These are phyloP conservation scores for Colletotrichum nymphaeae DNA, from an alignment of 2,329 filamentous ascomycete species.

Conservation along the genomic window DNA sequence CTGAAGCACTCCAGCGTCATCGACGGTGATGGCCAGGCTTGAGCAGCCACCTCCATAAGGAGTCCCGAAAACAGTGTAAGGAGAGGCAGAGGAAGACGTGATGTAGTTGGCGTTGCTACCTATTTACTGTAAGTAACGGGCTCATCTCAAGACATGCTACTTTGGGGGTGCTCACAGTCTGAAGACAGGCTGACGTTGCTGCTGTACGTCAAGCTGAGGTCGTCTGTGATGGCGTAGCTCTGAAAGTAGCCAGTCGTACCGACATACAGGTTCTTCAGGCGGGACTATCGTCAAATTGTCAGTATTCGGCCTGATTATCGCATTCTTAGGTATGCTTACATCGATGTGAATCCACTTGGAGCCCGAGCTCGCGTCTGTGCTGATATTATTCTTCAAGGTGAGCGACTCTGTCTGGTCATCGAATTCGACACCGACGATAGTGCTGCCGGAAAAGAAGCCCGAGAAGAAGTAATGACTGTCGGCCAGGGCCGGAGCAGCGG, in stretches of 20 bases:
- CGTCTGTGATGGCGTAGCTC: constrained; percentile 24
- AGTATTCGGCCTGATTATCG: not conserved
- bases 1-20: constrained; percentile 36
- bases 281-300: not conserved
- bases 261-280: constrained; percentile 23
- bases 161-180: constrained; percentile 25
- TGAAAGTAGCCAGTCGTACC: constrained; percentile 26
- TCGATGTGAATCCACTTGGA: constrained; percentile 40
- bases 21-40: constrained; percentile 38
- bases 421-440: constrained; percentile 37
- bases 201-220: constrained; percentile 18
- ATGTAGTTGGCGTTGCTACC: constrained; percentile 38
- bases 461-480: constrained; percentile 27
- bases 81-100: constrained; percentile 30
- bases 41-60: constrained; percentile 39
- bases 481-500: constrained; percentile 1
- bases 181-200: constrained; percentile 23
- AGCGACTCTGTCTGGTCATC: constrained; percentile 39
- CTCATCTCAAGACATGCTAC: no score
- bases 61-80: constrained; percentile 39
- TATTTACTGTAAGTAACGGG: not conserved
- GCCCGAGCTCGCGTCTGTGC: constrained; percentile 34
- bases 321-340: not conserved
- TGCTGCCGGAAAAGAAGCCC: constrained; percentile 22
- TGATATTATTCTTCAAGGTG: constrained; percentile 39